Conservation (phyloP, 306 rosid species). For the Amphicarpaea edgeworthii region DNA sequence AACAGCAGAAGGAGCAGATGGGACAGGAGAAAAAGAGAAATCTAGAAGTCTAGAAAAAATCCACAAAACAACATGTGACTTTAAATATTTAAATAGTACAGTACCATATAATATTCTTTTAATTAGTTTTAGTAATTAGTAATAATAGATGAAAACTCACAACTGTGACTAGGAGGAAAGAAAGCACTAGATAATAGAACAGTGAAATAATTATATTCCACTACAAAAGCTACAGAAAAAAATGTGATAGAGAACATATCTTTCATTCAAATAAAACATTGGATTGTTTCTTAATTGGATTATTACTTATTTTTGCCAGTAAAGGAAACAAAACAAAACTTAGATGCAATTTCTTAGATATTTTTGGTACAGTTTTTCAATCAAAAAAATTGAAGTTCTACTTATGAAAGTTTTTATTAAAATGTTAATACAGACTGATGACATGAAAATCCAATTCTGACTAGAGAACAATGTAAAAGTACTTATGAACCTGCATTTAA, state of each 20-base stretch:
- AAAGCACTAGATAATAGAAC: neutral
- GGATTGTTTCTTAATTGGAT: conserved; percentile 13
- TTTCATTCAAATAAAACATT: conserved; percentile 12
- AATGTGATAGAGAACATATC: neutral
- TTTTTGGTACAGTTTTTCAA: neutral
- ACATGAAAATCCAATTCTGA: neutral
- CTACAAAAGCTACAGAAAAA: neutral
- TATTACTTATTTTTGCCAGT: neutral
- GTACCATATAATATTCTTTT: neutral
- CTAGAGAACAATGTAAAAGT: neutral
- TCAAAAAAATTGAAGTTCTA: neutral
- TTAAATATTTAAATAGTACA: conserved; percentile 28
- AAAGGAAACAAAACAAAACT: neutral
- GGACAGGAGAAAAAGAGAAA: conserved; percentile 7
- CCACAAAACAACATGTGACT: conserved; percentile 19
- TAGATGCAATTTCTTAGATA: too few species aligned
- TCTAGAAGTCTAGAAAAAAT: conserved; percentile 35
- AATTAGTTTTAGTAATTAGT: neutral
- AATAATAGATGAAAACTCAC: neutral
- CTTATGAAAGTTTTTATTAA: neutral
- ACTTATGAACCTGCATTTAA: neutral
- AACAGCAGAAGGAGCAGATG: conserved; percentile 1
- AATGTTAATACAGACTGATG: neutral
- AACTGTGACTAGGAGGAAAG: neutral
- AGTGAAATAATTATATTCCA: neutral